Evolutionary conservation across 352 stramenopile genomes (phyloP).

Genomic region (Globisporangium okanoganense): DNA sequence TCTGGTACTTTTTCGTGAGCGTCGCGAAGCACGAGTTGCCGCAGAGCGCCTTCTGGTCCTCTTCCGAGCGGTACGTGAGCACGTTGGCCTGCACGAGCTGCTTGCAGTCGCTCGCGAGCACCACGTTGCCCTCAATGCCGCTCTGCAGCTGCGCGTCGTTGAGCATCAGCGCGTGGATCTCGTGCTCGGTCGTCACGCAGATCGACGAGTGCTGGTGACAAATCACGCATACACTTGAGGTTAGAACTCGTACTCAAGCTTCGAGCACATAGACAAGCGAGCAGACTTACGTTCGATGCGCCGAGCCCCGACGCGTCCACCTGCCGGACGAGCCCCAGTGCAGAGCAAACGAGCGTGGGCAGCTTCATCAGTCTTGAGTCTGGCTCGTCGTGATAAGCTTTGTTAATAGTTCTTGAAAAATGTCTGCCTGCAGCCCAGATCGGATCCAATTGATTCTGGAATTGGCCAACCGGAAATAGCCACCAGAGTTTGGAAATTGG

Average conservation of each 20-base stretch:
- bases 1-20: constrained; percentile 60
- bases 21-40: constrained; percentile 55
- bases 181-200: constrained; percentile 40
- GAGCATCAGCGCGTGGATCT: constrained; percentile 46
- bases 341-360: not conserved
- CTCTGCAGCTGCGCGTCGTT: constrained; percentile 55
- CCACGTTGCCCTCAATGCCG: constrained; percentile 52
- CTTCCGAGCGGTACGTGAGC: constrained; percentile 43
- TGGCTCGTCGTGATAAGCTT: not conserved
- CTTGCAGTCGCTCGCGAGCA: constrained; percentile 60
- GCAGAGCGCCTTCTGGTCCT: constrained; percentile 56
- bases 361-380: not conserved
- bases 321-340: not conserved
- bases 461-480: not conserved
- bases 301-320: constrained; percentile 21
- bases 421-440: too few species aligned
- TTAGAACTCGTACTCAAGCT: too few species aligned
- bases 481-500: not conserved
- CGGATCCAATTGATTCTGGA: not conserved
- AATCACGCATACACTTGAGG: too few species aligned
- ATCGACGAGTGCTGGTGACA: constrained; percentile 27
- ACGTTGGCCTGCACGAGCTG: constrained; percentile 52
- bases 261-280: too few species aligned
- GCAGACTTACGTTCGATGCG: constrained; percentile 21
- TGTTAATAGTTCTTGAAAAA: not conserved